Evolutionary conservation across 257 asterid species (phyloP), one percentile per base, ranked within the genome.

Genomic region (Euphrasia confusa): DNA sequence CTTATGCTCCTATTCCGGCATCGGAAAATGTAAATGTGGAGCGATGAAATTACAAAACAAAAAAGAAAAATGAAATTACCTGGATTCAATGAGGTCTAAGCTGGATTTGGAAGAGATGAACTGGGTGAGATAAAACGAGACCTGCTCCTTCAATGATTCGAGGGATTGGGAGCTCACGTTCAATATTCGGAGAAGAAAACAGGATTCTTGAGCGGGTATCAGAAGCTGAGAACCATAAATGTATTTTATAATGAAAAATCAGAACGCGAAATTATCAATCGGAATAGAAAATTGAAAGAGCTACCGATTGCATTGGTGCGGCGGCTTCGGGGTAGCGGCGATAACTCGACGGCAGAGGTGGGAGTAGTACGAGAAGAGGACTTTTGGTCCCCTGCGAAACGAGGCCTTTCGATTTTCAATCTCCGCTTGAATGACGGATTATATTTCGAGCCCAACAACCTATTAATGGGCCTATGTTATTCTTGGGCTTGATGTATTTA

Each of bases 91-190:
- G 14, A 76, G 66, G 55, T 70, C 68, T 30, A 74, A 18, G 60
- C 68, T 33, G 69, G 75, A 62, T 61, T 63, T 74, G 26, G 76
- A 71, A 61, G 75, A 49, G 63, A 75, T 71, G 44, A 82, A 50
- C 64, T 78, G 84, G 39, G 71, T 35, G 55, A 72, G 65, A 50
- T 75, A 71, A 15, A 73, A 57, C 21, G 72, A 52, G 74, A 91
- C 73, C 56, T 71, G 78, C 64, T 82, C 84, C 66, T 79, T 84
- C 52, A 88, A 61, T 27, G 81, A 78, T 30, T 86, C 92, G 4
- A 86, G 53, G 21, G 83, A 65, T 56, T 77, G 91, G 53, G 80
- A 74, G 79, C 90, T 75, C 57, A 80, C 83, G 55, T 75, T 82
- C 59, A 86, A 48, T 28, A 86, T 64, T 45, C 94, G 82, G 54